phyloP scores from a whole-genome alignment of 2,329 filamentous ascomycete genomes.

The Colletotrichum endophyticum region DNA sequence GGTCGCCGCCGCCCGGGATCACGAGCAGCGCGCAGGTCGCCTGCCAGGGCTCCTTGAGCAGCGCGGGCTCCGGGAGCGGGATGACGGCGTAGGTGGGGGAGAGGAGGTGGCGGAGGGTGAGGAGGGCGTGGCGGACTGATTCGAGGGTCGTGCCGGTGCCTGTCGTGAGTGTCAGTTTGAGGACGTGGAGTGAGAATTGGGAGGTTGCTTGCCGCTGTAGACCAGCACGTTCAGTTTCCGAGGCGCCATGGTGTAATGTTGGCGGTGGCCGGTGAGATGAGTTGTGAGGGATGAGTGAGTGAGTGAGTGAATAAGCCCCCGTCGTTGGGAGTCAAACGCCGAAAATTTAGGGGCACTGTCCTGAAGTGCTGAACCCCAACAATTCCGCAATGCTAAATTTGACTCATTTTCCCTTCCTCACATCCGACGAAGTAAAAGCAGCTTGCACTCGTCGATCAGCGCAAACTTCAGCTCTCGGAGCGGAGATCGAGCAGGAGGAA shows the following conservation, averaged over 20 bases:
- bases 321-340: background rate
- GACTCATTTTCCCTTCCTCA: background rate
- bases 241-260: constrained; percentile 57
- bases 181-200: constrained; percentile 31
- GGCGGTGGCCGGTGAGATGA: constrained; percentile 1
- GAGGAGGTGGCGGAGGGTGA: constrained; percentile 83
- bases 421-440: background rate
- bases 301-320: background rate
- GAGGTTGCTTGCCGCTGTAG: constrained; percentile 72
- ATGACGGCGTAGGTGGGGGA: constrained; percentile 93
- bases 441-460: background rate
- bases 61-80: constrained; percentile 75
- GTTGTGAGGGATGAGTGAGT: background rate
- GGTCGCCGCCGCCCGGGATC: constrained; percentile 91
- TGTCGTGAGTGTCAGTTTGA: constrained; percentile 35
- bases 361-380: background rate
- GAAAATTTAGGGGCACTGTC: constrained; percentile 12
- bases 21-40: constrained; percentile 87
- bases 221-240: constrained; percentile 89
- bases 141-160: constrained; percentile 86
- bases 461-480: rapidly evolving
- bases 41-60: constrained; percentile 92
- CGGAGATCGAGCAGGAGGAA: background rate
- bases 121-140: constrained; percentile 88
- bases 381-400: background rate